These are phyloP conservation scores for Colletotrichum salicis DNA, from an alignment of 2,329 filamentous ascomycete genomes.

Conservation along the genomic window DNA sequence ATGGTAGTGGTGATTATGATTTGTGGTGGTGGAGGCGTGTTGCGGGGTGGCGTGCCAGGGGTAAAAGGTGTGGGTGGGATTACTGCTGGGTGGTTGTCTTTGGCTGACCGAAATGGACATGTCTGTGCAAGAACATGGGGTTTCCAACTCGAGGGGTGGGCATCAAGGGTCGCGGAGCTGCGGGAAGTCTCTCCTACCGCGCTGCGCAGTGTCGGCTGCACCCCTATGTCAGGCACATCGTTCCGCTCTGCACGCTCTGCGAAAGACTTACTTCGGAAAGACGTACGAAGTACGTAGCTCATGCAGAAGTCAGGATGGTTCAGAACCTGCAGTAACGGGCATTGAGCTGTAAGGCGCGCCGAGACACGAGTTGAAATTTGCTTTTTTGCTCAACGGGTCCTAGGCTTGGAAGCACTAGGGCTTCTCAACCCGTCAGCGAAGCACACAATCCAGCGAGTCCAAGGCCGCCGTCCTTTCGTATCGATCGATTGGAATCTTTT, in stretches of 20 bases:
- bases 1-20: not conserved
- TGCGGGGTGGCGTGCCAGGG: slow-evolving; percentile 16
- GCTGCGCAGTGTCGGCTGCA: slow-evolving; percentile 13
- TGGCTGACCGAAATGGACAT: slow-evolving; percentile 20
- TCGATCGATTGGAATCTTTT: not conserved
- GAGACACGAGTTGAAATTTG: slow-evolving; percentile 16
- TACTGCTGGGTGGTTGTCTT: not conserved
- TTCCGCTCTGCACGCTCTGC: not conserved
- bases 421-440: not conserved
- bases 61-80: slow-evolving; percentile 15
- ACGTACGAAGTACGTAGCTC: slow-evolving; percentile 8
- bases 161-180: slow-evolving; percentile 28
- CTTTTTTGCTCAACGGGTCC: not conserved
- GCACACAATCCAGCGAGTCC: not conserved
- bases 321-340: slow-evolving; percentile 24
- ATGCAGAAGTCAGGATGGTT: slow-evolving; percentile 12
- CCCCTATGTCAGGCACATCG: slow-evolving; percentile 29
- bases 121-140: slow-evolving; percentile 15
- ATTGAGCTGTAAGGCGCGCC: slow-evolving; percentile 2
- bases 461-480: slow-evolving; percentile 1
- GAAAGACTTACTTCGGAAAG: no score
- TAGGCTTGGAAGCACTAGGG: slow-evolving; percentile 3
- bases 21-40: slow-evolving; percentile 7
- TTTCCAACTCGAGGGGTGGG: not conserved
- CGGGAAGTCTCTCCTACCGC: slow-evolving; percentile 30